These are phyloP conservation scores for Euryodendron excelsum DNA, from an alignment of 148 eudicot genomes.

Conservation along the genomic window DNA sequence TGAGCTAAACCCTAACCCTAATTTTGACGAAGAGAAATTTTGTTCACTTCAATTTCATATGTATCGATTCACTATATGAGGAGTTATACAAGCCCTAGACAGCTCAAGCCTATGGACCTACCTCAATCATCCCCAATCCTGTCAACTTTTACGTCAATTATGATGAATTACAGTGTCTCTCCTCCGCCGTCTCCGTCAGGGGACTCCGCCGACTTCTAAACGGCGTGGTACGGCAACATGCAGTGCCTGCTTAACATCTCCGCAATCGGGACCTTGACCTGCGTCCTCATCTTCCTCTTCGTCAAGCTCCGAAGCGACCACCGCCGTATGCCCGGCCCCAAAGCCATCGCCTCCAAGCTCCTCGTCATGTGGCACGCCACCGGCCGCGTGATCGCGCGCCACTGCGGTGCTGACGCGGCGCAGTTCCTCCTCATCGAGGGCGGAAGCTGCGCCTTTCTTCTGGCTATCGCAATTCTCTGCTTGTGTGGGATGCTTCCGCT, in stretches of 20 bases:
- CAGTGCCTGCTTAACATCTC: slow-evolving; percentile 92
- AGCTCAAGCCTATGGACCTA: not conserved
- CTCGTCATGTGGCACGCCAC: slow-evolving; percentile 97
- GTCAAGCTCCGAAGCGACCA: slow-evolving; percentile 93
- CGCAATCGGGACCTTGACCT: slow-evolving; percentile 66
- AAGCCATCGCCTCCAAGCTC: slow-evolving; percentile 73
- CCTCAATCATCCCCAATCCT: not conserved
- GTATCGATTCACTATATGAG: not conserved
- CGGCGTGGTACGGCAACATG: slow-evolving; percentile 87
- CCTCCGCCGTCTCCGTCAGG: slow-evolving; percentile 54
- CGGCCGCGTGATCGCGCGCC: slow-evolving; percentile 67
- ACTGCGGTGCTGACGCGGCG: slow-evolving; percentile 95
- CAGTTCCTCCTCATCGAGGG: slow-evolving; percentile 89
- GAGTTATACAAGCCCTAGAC: slow-evolving; percentile 2
- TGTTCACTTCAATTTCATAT: not conserved
- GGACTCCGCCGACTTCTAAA: slow-evolving; percentile 31
- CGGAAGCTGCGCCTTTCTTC: slow-evolving; percentile 58
- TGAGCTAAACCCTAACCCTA: slow-evolving; percentile 7
- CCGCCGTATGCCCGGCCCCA: slow-evolving; percentile 75
- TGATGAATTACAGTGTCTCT: slow-evolving; percentile 14
- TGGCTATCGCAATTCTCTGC: slow-evolving; percentile 41
- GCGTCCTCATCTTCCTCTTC: slow-evolving; percentile 65
- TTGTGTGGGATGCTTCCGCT: slow-evolving; percentile 52
- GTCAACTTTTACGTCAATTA: slow-evolving; percentile 18
- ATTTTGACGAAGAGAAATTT: not conserved